Base-by-base conservation (phyloP, 371 early-diverging fungal species). In the Zychaea mexicana region DNA sequence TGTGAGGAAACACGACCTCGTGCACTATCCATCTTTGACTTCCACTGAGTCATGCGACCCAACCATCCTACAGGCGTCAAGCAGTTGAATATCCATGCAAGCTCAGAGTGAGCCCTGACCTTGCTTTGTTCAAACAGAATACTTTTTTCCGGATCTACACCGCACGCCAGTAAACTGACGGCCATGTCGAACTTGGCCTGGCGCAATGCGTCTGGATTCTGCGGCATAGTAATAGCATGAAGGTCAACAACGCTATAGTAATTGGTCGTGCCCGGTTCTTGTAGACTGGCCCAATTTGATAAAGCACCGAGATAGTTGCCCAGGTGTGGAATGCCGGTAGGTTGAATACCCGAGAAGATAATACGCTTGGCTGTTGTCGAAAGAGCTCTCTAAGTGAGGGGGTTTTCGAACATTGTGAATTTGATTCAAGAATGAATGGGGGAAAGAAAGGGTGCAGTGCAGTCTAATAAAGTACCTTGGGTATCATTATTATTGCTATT, bases 1-100 rank as follows among this genome's bases (percentile, higher is more conserved):
- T 81, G 79, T 8, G 70, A 67, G 2, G 59, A 7, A 15, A 31
- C n/a, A 17, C 49, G 65, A 24, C 60, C 68, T 38, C 67, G 65
- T 1, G 67, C 54, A 15, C 64, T 39, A 24, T 79, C 80, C 57
- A 88, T 68, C 57, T 90, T 89, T 5, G 83, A 72, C 84, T 96
- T 96, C 96, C 96, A 98, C 68, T 98, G 97, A 6, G 96, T 96
- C 98, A 98, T 98, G 15, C 97, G 81, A 8, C 88, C 88, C 5
- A 98, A 74, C 93, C 94, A 92, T 0, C 93, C 90, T 2, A 96
- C 85, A 24, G 95, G 93, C 7, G 96, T 91, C 45, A 90, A 79
- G 63, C 94, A 95, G 64, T 86, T 91, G 62, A 97, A 76, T 9
- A 94, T 77, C 98, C 98, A 98, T 21, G 85, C 76, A 19, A 96